A percentile compares a stretch with the other conserved stretches of the same genome.
phyloP scores from a whole-genome alignment of 495 filamentous ascomycete species.

The Cudoniella acicularis region DNA sequence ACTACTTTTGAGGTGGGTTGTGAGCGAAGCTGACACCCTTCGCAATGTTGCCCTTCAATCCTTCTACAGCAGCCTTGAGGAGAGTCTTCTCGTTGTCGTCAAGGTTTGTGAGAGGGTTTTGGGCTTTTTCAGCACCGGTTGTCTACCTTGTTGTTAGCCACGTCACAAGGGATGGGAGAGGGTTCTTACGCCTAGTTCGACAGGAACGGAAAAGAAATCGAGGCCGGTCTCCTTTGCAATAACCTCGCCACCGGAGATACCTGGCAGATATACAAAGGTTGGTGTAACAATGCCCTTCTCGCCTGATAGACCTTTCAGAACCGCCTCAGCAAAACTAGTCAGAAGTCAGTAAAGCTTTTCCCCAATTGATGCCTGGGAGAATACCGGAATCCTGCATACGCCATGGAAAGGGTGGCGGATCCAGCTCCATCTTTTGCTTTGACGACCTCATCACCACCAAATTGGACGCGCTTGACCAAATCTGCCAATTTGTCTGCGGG shows the following conservation, averaged over 20 bases:
- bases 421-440: slow-evolving; percentile 95
- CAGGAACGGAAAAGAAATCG: slow-evolving; percentile 93
- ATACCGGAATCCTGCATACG: slow-evolving; percentile 90
- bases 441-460: slow-evolving; percentile 97
- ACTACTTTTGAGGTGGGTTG: slow-evolving; percentile 76
- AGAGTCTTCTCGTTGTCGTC: slow-evolving; percentile 84
- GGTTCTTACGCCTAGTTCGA: slow-evolving; percentile 82
- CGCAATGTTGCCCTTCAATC: slow-evolving; percentile 84
- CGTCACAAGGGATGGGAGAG: slow-evolving; percentile 1
- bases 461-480: slow-evolving; percentile 91
- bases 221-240: slow-evolving; percentile 76
- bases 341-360: slow-evolving; percentile 25
- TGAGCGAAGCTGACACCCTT: slow-evolving; percentile 89
- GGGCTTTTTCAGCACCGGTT: slow-evolving; percentile 76
- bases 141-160: slow-evolving; percentile 46
- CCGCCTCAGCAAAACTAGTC: slow-evolving; percentile 82
- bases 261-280: slow-evolving; percentile 90
- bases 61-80: slow-evolving; percentile 67
- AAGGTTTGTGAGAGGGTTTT: slow-evolving; percentile 68
- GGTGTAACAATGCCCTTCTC: slow-evolving; percentile 91
- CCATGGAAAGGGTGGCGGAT: slow-evolving; percentile 96
- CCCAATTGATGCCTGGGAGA: slow-evolving; percentile 3
- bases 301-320: slow-evolving; percentile 83
- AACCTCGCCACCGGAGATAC: slow-evolving; percentile 80
- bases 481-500: slow-evolving; percentile 82